Conservation (phyloP, 352 stramenopile species). For the Globisporangium nodosum region DNA sequence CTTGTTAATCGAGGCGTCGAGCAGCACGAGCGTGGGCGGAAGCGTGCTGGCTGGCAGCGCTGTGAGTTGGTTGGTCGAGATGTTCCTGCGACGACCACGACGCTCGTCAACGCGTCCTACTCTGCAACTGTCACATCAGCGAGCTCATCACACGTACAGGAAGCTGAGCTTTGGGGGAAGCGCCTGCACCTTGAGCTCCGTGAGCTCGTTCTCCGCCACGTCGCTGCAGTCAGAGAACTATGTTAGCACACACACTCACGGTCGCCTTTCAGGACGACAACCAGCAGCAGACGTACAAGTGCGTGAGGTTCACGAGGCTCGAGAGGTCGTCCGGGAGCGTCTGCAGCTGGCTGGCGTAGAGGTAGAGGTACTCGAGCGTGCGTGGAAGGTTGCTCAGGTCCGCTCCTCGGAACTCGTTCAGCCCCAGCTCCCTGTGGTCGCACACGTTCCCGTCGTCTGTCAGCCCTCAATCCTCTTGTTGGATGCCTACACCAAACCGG, state of each 20-base stretch:
- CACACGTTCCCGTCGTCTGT: not conserved
- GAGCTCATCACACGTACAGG: not conserved
- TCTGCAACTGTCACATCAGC: not conserved
- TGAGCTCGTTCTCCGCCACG: conserved; percentile 10
- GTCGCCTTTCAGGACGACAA: not conserved
- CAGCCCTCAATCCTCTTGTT: not conserved
- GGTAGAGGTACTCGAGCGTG: conserved; percentile 20
- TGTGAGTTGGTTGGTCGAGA: conserved; percentile 14
- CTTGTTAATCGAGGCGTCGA: conserved; percentile 15
- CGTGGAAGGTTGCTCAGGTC: conserved; percentile 18
- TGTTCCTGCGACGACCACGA: conserved; percentile 6
- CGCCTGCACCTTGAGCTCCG: conserved; percentile 2
- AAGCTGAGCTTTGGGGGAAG: conserved; percentile 20
- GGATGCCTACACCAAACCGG: not conserved
- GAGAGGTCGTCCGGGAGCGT: conserved; percentile 20
- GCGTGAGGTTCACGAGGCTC: conserved; percentile 17
- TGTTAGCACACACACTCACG: too few relatives aligned
- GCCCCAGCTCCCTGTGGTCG: conserved; percentile 23
- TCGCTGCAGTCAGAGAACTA: conserved; percentile 8
- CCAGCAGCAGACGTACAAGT: conserved; percentile 8
- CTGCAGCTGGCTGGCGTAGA: conserved; percentile 14
- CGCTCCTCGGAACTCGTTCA: conserved; percentile 26
- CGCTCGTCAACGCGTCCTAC: too few relatives aligned
- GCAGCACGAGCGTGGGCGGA: conserved; percentile 5
- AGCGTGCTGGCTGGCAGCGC: conserved; percentile 4